A percentile compares a stretch with the other conserved stretches of the same genome.
Evolutionary conservation across 164 flowering plant species (phyloP).

Genomic region (Liquidambar formosana): DNA sequence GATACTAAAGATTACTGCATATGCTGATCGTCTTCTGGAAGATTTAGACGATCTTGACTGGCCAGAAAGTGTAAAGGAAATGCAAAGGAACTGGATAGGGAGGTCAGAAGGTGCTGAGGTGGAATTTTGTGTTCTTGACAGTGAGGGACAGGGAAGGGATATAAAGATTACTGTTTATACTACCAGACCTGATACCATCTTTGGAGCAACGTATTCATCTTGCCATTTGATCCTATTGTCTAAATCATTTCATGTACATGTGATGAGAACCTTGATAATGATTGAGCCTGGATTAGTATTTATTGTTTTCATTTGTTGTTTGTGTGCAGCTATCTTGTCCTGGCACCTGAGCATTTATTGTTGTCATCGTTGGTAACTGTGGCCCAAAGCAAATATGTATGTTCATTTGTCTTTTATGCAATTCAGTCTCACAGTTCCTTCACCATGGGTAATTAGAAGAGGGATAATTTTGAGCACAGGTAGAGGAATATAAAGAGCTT

Average conservation of each 20-base stretch:
- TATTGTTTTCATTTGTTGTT: conserved; percentile 12
- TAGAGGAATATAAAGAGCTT: conserved; percentile 80
- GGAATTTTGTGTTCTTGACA: conserved; percentile 60
- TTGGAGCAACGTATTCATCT: conserved; percentile 87
- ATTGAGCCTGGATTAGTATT: conserved; percentile 2
- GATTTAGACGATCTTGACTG: conserved; percentile 94
- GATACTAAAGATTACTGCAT: conserved; percentile 97
- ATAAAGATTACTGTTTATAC: conserved; percentile 73
- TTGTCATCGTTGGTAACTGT: conserved; percentile 58
- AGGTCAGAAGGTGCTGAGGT: conserved; percentile 94
- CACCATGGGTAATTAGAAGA: conserved; percentile 11
- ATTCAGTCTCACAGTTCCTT: conserved; percentile 4
- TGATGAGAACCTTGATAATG: background rate
- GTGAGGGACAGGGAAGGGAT: conserved; percentile 55
- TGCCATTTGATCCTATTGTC: conserved; percentile 3
- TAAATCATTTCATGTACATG: conserved; percentile 1
- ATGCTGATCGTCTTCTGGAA: conserved; percentile 97
- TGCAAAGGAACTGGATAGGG: conserved; percentile 99
- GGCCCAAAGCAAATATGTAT: conserved; percentile 62
- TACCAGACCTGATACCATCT: conserved; percentile 93
- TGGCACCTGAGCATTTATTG: conserved; percentile 88
- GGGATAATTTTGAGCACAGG: conserved; percentile 51
- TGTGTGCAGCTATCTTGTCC: conserved; percentile 76
- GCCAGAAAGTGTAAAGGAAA: conserved; percentile 98
- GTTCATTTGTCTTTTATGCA: conserved; percentile 24